Evolutionary conservation across 208 protist genomes (phyloP), one percentile per base, ranked within the genome.

Genomic region (Crithidia mellificae): DNA sequence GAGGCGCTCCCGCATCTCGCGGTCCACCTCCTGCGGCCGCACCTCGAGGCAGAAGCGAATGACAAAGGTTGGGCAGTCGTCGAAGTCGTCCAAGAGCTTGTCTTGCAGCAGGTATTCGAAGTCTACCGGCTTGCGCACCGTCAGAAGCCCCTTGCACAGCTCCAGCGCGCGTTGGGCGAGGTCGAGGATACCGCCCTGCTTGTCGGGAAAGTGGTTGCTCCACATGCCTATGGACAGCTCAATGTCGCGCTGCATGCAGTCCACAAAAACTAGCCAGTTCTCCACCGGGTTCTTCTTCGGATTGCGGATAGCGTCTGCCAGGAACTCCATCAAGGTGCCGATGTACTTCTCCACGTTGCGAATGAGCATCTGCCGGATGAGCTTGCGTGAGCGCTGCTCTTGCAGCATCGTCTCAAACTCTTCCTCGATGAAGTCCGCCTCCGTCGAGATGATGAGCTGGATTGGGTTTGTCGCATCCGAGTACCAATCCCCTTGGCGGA

Each of bases 1-100:
- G 75, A 96, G 86, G 11, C 77, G 70, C 24, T 88, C 85, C 6
- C 83, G 79, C 39, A 65, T 80, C 32, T 87, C 77, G 29, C 63
- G 71, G 53, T 86, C 83, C 6, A 96, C 27, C 62, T 93, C 81
- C 69, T 82, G 74, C 32, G 68, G 44, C 11, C 91, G 81, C 24
- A 79, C 77, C 46, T 87, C 78, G 39, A 96, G 50, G 32, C 69
- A 72, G 68, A 92, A 96, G 59, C 78, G 84, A 6, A 96, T 67
- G 27, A 91, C 78, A 73, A 96, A 96, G 3, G 86, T 90, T 14
- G 91, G 91, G 55, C 81, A 92, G 71, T 96, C 91, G 29, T 87
- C 91, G 73, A 94, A 96, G 72, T 89, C 78, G 47, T 93, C 86
- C 14, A 96, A 72, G 29, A 96, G 68, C 27, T 80, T 77, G 41